A percentile compares a stretch with the other conserved stretches of the same genome.
phyloP scores from a whole-genome alignment of 331 rosid genomes.

The Cydonia oblonga region DNA sequence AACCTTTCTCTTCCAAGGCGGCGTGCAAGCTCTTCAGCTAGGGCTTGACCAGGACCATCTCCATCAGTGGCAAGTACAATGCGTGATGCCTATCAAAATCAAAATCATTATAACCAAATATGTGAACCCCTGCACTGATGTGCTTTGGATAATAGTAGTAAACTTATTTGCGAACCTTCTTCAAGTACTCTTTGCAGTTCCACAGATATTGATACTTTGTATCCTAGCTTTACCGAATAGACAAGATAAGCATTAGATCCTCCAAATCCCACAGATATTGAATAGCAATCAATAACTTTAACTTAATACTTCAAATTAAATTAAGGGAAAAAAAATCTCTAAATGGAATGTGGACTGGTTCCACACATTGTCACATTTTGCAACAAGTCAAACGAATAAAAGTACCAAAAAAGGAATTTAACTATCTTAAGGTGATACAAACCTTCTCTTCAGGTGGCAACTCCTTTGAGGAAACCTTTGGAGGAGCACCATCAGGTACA shows the following conservation, averaged over 20 bases:
- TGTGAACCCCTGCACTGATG: neutral
- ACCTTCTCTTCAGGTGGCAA: slow-evolving; percentile 72
- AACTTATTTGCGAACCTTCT: slow-evolving; percentile 38
- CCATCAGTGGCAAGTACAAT: slow-evolving; percentile 93
- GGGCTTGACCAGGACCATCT: slow-evolving; percentile 92
- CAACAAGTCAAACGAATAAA: neutral
- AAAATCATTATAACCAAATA: slow-evolving; percentile 8
- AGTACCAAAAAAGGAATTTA: neutral
- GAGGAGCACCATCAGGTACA: slow-evolving; percentile 98
- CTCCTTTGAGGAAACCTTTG: slow-evolving; percentile 53
- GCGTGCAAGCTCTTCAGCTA: slow-evolving; percentile 98
- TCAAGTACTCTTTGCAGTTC: slow-evolving; percentile 79
- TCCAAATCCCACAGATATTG: neutral
- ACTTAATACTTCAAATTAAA: neutral
- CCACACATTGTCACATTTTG: neutral
- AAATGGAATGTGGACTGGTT: neutral
- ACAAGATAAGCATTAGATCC: slow-evolving; percentile 41
- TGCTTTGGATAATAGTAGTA: neutral
- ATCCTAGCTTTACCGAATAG: slow-evolving; percentile 82
- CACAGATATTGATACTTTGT: slow-evolving; percentile 84
- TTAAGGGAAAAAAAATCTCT: neutral
- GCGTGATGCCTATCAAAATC: slow-evolving; percentile 67
- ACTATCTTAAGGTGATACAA: slow-evolving; percentile 1
- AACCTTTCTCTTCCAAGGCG: slow-evolving; percentile 94
- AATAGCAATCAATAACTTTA: neutral